Evolutionary conservation across 192 early-diverging fungal species (phyloP).

Genomic region (Coemansia aciculifera): DNA sequence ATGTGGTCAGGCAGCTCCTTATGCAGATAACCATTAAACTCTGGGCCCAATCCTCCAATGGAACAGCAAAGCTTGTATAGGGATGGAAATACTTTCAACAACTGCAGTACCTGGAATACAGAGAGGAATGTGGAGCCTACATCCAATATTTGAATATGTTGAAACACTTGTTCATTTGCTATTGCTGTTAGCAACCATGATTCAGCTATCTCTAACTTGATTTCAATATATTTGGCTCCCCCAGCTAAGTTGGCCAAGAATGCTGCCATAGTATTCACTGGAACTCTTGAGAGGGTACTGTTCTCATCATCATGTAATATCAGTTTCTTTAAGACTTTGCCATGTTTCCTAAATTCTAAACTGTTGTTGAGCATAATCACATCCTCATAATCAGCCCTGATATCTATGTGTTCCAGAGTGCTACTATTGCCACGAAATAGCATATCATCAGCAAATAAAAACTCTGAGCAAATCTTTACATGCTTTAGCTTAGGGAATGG

Average conservation of each 20-base stretch:
- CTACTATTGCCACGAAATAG: slow-evolving; percentile 7
- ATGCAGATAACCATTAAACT: not conserved
- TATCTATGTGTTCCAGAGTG: not conserved
- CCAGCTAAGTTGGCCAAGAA: not conserved
- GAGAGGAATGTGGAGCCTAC: not conserved
- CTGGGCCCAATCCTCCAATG: not conserved
- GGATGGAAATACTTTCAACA: not conserved
- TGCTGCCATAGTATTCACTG: not conserved
- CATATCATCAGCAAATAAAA: slow-evolving; percentile 8
- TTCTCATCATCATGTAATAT: not conserved
- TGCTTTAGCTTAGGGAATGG: not conserved
- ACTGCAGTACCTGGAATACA: not conserved
- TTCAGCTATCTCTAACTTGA: no score
- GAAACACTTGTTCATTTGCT: not conserved
- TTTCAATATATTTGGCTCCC: not conserved
- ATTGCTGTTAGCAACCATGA: not conserved
- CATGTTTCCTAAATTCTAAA: not conserved
- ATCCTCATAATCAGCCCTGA: not conserved
- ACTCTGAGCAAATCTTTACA: not conserved
- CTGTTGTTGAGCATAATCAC: not conserved
- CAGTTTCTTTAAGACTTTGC: not conserved
- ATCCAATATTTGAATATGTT: not conserved
- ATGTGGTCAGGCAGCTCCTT: no score
- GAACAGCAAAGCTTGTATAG: not conserved
- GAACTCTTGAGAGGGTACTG: not conserved